Evolutionary conservation across 2,329 filamentous ascomycete species (phyloP), one percentile per base, ranked within the genome.

Genomic region (Arthrobotrys sphaeroides): DNA sequence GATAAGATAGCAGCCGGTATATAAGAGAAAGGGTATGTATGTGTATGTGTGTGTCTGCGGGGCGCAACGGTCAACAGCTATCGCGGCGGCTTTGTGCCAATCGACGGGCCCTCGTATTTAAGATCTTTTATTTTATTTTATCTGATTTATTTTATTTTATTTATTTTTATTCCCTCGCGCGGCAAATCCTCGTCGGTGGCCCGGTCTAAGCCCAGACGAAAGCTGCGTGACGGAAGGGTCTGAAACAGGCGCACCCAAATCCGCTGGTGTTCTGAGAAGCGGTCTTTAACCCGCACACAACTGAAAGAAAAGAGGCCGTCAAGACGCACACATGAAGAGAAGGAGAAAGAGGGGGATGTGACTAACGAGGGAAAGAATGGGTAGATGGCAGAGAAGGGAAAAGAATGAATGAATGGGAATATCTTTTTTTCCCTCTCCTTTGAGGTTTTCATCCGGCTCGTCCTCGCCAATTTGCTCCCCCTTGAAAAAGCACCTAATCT

Each of bases 401-500:
- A 33, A 60, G 64, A 36, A 18, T 20, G 20, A 57, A 47, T 49
- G 45, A 55, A 53, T 61, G 45, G 49, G 28, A 57, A 70, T 64
- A 64, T 64, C 43, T 70, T 60, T 53, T 69, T 45, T 40, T 36
- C 55, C 49, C 55, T 60, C 66, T 70, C 38, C 24, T 60, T 70
- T 42, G 36, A 62, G 55, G 28, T 61, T 61, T 70, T 62, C 55
- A 70, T 62, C 66, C 55, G 66, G 47, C 66, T 70, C 55, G 65
- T 53, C 66, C 45, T 68, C 65, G 65, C 65, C 42, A 68, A 68
- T 68, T 67, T 67, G 47, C 53, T 61, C 45, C 66, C 66, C 66
- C 45, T 60, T 53, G 33, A 62, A 70, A 59, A 70, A 62, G 40
- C 42, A 70, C 66, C 66, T 70, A 70, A 70, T 70, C 66, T 70